phyloP scores from a whole-genome alignment of 495 filamentous ascomycete species.

The Xylaria cubensis region DNA sequence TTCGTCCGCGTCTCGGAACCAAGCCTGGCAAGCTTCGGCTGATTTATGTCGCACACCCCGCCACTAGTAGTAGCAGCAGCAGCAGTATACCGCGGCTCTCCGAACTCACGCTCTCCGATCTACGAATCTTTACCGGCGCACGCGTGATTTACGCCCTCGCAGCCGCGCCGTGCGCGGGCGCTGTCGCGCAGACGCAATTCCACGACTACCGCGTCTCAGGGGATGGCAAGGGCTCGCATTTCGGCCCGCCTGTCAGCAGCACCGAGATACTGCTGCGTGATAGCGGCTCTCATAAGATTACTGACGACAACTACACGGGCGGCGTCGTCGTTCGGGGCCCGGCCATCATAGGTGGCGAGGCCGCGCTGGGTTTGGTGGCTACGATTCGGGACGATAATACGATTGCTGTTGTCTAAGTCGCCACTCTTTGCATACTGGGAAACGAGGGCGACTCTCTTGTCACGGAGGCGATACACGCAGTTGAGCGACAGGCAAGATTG shows the following conservation, averaged over 20 bases:
- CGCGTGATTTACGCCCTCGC: conserved; percentile 87
- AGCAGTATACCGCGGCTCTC: conserved; percentile 60
- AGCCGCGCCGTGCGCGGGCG: conserved; percentile 80
- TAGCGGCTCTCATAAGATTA: conserved; percentile 62
- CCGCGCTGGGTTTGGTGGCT: conserved; percentile 62
- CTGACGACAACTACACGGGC: conserved; percentile 65
- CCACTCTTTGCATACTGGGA: neutral
- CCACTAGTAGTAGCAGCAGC: conserved; percentile 40
- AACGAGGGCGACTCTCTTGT: neutral
- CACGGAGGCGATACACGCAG: neutral
- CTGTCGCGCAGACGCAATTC: conserved; percentile 80
- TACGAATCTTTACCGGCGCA: conserved; percentile 79
- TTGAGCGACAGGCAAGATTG: no score
- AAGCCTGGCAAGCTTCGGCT: conserved; percentile 78
- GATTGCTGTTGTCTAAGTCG: conserved; percentile 50
- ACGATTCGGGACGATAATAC: conserved; percentile 62
- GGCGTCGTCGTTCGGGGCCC: conserved; percentile 72
- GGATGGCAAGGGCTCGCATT: conserved; percentile 67
- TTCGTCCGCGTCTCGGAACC: conserved; percentile 66
- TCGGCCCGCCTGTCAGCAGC: conserved; percentile 80
- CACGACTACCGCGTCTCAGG: conserved; percentile 80
- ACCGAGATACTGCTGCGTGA: conserved; percentile 77
- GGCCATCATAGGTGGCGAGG: conserved; percentile 69
- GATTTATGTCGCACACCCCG: conserved; percentile 69
- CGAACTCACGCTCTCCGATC: conserved; percentile 72